phyloP scores from a whole-genome alignment of 257 asterid species.

The Lycium barbarum region DNA sequence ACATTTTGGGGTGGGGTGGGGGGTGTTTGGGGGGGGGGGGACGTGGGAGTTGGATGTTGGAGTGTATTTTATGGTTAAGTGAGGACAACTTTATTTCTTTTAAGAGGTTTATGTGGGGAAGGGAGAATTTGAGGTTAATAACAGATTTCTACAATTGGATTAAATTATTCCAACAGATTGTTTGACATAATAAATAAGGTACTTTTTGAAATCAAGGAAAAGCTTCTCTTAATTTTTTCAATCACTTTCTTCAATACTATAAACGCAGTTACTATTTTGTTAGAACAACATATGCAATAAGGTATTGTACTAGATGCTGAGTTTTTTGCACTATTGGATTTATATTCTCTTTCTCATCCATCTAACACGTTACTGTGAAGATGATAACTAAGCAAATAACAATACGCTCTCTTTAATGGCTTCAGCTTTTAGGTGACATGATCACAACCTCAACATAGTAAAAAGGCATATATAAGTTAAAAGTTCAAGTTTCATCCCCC shows the following conservation, averaged over 20 bases:
- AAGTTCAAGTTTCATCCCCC: not conserved
- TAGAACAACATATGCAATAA: not conserved
- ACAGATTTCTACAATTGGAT: conserved; percentile 8
- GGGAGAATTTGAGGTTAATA: not conserved
- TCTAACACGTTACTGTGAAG: not conserved
- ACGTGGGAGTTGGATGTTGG: too few species aligned
- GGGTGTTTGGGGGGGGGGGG: not conserved
- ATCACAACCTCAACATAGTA: not conserved
- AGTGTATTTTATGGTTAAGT: not conserved
- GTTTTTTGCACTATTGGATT: not conserved
- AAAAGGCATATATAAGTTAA: not conserved
- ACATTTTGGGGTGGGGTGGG: not conserved
- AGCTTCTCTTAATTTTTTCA: not conserved
- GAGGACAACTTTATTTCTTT: not conserved
- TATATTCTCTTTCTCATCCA: not conserved
- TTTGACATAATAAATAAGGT: not conserved
- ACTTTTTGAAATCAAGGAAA: not conserved
- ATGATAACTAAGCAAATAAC: not conserved
- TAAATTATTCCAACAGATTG: not conserved
- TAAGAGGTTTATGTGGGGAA: conserved; percentile 25
- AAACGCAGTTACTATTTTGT: not conserved
- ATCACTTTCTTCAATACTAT: not conserved
- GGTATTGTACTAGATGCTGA: not conserved
- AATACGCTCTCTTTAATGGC: not conserved
- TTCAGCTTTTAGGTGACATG: too few species aligned